Evolutionary conservation across 768 basidiomycete species (phyloP), one percentile per base, ranked within the genome.

Genomic region (Hericium erinaceus): DNA sequence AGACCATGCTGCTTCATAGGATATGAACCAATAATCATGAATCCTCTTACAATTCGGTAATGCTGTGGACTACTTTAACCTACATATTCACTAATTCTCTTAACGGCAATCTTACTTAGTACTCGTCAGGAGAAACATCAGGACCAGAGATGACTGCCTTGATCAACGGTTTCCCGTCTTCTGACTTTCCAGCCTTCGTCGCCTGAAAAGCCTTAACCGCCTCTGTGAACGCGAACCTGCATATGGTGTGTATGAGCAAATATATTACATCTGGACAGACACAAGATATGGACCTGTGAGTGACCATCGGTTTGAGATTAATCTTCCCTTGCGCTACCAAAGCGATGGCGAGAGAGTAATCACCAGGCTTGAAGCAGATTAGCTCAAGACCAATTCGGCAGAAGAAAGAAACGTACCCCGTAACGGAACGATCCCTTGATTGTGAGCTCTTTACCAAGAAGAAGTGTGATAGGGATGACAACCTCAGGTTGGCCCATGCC

Each of bases 361-460:
- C 87, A 12, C 92, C 93, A 44, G 91, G 83, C 86, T 89, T 63
- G 52, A 44, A 11, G 58, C 4, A 57, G 38, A 28, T 28, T 15
- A 55, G 53, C 39, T 39, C 59, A 18, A 24, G 57, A 24, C 55
- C 22, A 52, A 22, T 18, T 37, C 7, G 4, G 39, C 24, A 11
- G 24, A 26, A 16, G 15, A 46, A 0, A 46, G 16, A 11, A 18
- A 74, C 80, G 57, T 69, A 89, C 83, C 15, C 84, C 88, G 65
- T 89, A 95, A 64, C 95, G 84, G 87, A 97, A 97, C n/a, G 89
- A 91, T 39, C 94, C 93, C 65, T 86, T 89, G 70, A 92, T 75
- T 57, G 74, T 80, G 18, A 97, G 71, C 71, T 97, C 91, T 72
- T 94, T 94, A 50, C 77, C 76, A 58, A 85, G 79, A 39, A 93